Base-by-base conservation (phyloP, 2,329 filamentous ascomycete species). In the Parastagonospora nodorum region DNA sequence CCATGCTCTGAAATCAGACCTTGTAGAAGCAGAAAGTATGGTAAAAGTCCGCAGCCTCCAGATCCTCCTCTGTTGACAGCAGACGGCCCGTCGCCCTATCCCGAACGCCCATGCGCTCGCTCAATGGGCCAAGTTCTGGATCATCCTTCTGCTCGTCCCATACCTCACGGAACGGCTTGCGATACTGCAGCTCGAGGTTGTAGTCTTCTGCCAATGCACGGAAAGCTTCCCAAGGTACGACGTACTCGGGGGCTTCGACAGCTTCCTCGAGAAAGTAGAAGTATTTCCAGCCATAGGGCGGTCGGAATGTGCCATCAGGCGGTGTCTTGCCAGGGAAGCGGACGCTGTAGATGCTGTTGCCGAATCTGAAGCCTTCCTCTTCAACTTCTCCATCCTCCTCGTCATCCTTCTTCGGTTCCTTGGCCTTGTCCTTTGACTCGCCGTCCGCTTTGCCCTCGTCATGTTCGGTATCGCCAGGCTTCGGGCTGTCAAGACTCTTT, bases 171-270 rank as follows among this genome's bases (percentile, higher is more conserved):
- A 99, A 99, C 0, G 88, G 84, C 74, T 93, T 93, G 67, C 95
- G 89, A 69, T 97, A 99, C 75, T 96, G 89, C 64, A 97, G 77
- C 73, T 99, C 94, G 6, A 99, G 84, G 64, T 97, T 97, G 80
- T 93, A 99, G 70, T 97, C 92, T 71, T 97, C 92, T 14, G 94
- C 94, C 64, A 97, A 79, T 7, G 91, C 92, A 76, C 94, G 90
- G 78, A 99, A 97, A 1, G 92, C 92, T 72, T 96, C 92, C 93
- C 94, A 99, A 0, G 94, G 94, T 1, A 99, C 94, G 1, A 99
- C 93, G 71, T 96, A 99, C 77, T 99, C 94, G 2, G 94, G 93
- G 69, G 92, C 90, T 72, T 97, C 93, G 15, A 99, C 94, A 0
- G 94, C 94, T 76, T 99, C 94, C 66, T 94, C 88, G 49, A 99